Conservation (phyloP, 495 filamentous ascomycete species). For the Copromyces sp. region DNA sequence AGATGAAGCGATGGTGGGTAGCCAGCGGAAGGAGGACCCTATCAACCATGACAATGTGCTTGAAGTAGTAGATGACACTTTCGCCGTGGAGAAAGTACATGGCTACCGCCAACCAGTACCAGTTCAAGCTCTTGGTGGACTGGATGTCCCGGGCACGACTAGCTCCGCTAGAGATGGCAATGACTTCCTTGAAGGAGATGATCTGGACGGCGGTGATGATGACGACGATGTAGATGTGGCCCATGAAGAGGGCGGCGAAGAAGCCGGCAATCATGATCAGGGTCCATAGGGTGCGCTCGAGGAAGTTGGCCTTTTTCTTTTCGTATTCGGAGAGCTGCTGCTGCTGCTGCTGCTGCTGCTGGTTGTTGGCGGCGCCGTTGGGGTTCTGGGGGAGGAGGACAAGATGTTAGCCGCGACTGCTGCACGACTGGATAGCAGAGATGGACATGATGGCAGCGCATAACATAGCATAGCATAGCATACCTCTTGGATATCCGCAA, state of each 20-base stretch:
- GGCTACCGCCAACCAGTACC: conserved; percentile 97
- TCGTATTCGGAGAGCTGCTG: conserved; percentile 61
- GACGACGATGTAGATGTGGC: conserved; percentile 92
- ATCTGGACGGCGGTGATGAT: conserved; percentile 91
- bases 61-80: conserved; percentile 99
- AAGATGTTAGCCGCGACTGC: conserved; percentile 6
- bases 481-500: conserved; percentile 32
- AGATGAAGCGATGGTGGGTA: conserved; percentile 97
- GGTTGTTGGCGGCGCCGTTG: conserved; percentile 12
- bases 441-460: neutral
- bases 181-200: conserved; percentile 97
- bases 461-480: neutral
- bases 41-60: conserved; percentile 94
- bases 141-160: conserved; percentile 81
- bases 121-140: conserved; percentile 92
- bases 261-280: conserved; percentile 94
- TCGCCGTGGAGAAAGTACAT: conserved; percentile 99
- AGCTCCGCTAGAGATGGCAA: conserved; percentile 91
- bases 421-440: neutral
- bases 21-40: conserved; percentile 84
- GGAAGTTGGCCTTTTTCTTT: conserved; percentile 98
- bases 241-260: conserved; percentile 82
- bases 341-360: conserved; percentile 9
- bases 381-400: conserved; percentile 18
- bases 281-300: conserved; percentile 95